These are phyloP conservation scores for Pouteria campechiana DNA, from an alignment of 179 eudicot species.

Conservation along the genomic window DNA sequence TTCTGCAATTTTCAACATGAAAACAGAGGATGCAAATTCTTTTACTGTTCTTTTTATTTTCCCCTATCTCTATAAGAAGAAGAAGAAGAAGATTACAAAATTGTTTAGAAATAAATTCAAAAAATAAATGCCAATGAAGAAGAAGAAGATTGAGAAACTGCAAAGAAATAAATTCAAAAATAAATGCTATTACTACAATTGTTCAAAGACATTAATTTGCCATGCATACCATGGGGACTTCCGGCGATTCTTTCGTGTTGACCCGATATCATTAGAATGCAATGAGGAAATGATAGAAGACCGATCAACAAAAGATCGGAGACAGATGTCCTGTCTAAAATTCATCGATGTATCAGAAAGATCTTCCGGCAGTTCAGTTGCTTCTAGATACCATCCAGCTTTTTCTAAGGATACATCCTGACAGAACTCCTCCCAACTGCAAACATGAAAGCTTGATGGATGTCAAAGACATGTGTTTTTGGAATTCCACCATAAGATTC, in stretches of 20 bases:
- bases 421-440: conserved; percentile 81
- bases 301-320: conserved; percentile 3
- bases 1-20: neutral
- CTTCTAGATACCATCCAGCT: conserved; percentile 67
- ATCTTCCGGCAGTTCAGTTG: conserved; percentile 9
- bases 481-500: no score
- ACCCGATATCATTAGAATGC: conserved; percentile 19
- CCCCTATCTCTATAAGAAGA: no score
- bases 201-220: no score
- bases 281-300: conserved; percentile 12
- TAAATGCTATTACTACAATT: no score
- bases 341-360: conserved; percentile 8
- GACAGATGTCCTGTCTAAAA: conserved; percentile 1
- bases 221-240: conserved; percentile 19
- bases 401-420: conserved; percentile 72
- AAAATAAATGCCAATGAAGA: no score
- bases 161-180: no score
- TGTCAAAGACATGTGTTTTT: no score
- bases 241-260: conserved; percentile 14
- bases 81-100: no score
- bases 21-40: no score
- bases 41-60: no score
- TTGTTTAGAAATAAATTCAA: no score
- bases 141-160: no score
- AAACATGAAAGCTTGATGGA: conserved; percentile 5